These are phyloP conservation scores for Fusarium sambucinum DNA, from an alignment of 2,329 filamentous ascomycete species.

Conservation along the genomic window DNA sequence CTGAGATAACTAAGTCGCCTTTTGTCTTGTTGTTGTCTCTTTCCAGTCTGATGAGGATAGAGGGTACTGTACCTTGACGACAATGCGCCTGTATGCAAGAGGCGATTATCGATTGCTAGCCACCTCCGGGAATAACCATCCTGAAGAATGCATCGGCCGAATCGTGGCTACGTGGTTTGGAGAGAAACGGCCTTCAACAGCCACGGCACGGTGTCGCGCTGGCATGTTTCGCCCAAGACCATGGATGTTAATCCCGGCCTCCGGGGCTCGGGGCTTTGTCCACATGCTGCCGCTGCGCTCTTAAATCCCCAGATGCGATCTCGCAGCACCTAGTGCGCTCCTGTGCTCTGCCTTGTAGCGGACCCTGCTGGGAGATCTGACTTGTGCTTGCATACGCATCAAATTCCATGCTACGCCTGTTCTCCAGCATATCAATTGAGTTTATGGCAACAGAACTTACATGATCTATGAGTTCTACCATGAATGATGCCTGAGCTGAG, in stretches of 20 bases:
- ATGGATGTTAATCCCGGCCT: slow-evolving; percentile 39
- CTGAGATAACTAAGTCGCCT: slow-evolving; percentile 21
- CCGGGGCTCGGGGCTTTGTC: slow-evolving; percentile 45
- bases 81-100: slow-evolving; percentile 15
- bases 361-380: slow-evolving; percentile 46
- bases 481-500: slow-evolving; percentile 16
- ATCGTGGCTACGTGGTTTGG: slow-evolving; percentile 8
- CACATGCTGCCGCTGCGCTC: slow-evolving; percentile 48
- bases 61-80: background rate
- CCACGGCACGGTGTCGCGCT: slow-evolving; percentile 33
- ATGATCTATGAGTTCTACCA: slow-evolving; percentile 7
- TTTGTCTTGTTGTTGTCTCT: slow-evolving; percentile 26
- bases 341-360: slow-evolving; percentile 44
- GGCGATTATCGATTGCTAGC: slow-evolving; percentile 4
- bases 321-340: slow-evolving; percentile 50
- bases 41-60: background rate
- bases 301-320: slow-evolving; percentile 47
- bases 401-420: slow-evolving; percentile 33
- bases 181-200: slow-evolving; percentile 14
- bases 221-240: slow-evolving; percentile 42
- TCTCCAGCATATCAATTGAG: slow-evolving; percentile 31
- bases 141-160: slow-evolving; percentile 40
- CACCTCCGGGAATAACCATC: slow-evolving; percentile 8
- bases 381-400: slow-evolving; percentile 48
- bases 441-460: slow-evolving; percentile 12